phyloP scores from a whole-genome alignment of 2,329 filamentous ascomycete species.

The Aspergillus clavatus region DNA sequence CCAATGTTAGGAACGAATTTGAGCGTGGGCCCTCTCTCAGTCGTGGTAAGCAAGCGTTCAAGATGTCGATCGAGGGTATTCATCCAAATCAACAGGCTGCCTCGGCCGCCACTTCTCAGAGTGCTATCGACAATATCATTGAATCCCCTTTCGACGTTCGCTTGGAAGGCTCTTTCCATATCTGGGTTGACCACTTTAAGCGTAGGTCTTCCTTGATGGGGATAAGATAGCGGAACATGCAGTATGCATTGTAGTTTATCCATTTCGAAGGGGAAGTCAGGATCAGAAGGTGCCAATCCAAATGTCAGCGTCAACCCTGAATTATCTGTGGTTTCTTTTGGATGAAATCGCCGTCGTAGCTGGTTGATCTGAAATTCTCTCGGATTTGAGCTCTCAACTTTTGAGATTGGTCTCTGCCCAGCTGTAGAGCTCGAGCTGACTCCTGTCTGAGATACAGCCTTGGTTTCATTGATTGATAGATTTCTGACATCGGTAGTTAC shows the following conservation, averaged over 20 bases:
- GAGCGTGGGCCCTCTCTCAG: conserved; percentile 66
- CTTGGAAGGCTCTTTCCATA: conserved; percentile 66
- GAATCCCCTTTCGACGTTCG: conserved; percentile 74
- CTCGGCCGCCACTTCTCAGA: conserved; percentile 38
- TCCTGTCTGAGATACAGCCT: conserved; percentile 31
- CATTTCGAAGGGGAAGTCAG: conserved; percentile 77
- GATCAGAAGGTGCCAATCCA: conserved; percentile 67
- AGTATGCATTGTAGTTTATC: conserved; percentile 64
- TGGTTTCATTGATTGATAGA: conserved; percentile 17
- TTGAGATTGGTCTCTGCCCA: conserved; percentile 62
- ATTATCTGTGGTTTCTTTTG: conserved; percentile 43
- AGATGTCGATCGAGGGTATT: conserved; percentile 69
- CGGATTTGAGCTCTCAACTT: conserved; percentile 61
- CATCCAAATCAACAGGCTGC: conserved; percentile 61
- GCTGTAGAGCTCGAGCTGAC: conserved; percentile 34
- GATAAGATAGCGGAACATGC: conserved; percentile 61
- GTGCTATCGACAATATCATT: conserved; percentile 55
- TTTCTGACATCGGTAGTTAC: conserved; percentile 15
- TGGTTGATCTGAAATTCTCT: conserved; percentile 71
- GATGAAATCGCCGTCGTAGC: conserved; percentile 61
- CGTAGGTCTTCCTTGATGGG: conserved; percentile 48
- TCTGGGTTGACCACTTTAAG: conserved; percentile 64
- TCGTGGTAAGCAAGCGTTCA: conserved; percentile 63
- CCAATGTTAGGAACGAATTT: conserved; percentile 61
- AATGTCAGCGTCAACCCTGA: conserved; percentile 59